These are phyloP conservation scores for Firmiana major DNA, from an alignment of 345 rosid species.

Conservation along the genomic window DNA sequence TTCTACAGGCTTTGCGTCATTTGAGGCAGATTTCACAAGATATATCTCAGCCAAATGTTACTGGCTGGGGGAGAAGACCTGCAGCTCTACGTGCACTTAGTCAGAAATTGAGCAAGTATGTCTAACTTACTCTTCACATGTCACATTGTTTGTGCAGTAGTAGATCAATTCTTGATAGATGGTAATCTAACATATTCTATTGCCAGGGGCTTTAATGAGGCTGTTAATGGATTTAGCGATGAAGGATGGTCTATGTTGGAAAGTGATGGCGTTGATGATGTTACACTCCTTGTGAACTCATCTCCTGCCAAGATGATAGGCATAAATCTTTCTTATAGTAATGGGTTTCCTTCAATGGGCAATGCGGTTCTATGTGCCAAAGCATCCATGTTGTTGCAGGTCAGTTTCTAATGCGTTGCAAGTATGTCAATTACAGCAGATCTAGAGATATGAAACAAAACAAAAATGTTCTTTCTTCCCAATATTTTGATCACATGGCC, in stretches of 20 bases:
- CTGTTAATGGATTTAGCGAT: constrained; percentile 86
- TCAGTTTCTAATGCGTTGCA: constrained; percentile 12
- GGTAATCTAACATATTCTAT: constrained; percentile 14
- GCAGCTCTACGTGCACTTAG: constrained; percentile 84
- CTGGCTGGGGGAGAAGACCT: constrained; percentile 91
- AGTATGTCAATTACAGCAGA: background rate
- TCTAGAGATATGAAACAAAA: background rate
- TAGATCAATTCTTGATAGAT: background rate
- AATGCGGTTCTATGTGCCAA: constrained; percentile 84
- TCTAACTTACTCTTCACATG: background rate
- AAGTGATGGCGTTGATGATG: constrained; percentile 92
- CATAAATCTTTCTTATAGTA: constrained; percentile 56
- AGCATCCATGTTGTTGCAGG: constrained; percentile 97
- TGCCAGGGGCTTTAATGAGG: constrained; percentile 92
- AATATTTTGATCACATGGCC: background rate
- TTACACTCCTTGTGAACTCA: constrained; percentile 81
- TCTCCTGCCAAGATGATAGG: constrained; percentile 88
- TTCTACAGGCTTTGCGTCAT: constrained; percentile 78
- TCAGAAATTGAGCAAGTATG: constrained; percentile 84
- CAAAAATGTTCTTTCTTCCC: background rate
- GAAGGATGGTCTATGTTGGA: constrained; percentile 96
- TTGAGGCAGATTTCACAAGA: constrained; percentile 91
- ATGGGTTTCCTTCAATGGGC: constrained; percentile 71
- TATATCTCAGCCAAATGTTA: constrained; percentile 78
- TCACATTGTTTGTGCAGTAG: background rate